Evolutionary conservation across 257 asterid genomes (phyloP).

Genomic region (Penstemon newberryi): DNA sequence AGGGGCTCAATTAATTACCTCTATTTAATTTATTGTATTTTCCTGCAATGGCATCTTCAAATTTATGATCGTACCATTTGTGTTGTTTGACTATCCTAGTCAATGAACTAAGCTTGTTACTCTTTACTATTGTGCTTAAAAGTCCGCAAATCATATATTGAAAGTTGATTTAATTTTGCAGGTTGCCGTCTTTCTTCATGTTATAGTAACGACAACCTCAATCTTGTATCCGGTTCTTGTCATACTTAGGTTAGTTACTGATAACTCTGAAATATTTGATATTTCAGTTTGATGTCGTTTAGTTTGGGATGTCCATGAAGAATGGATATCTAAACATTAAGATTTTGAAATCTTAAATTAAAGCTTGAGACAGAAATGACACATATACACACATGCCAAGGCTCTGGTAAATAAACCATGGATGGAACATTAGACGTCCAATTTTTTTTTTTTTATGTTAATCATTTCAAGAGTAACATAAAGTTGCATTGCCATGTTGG

Average conservation of each 20-base stretch:
- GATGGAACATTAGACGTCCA: neutral
- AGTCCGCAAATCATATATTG: constrained; percentile 5
- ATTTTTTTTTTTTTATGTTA: neutral
- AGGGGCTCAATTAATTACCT: neutral
- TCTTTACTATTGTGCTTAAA: constrained; percentile 17
- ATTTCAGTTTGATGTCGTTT: constrained; percentile 2
- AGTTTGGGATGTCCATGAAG: constrained; percentile 7
- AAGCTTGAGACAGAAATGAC: constrained; percentile 1
- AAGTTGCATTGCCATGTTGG: neutral
- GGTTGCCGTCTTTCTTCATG: constrained; percentile 74
- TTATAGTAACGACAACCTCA: constrained; percentile 58
- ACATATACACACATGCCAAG: neutral
- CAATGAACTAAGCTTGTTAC: constrained; percentile 14
- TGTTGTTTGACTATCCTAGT: constrained; percentile 3
- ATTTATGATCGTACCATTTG: constrained; percentile 18
- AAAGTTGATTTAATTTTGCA: constrained; percentile 38
- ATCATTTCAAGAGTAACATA: constrained; percentile 13
- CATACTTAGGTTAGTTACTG: constrained; percentile 73
- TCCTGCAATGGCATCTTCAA: constrained; percentile 10
- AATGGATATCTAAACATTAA: constrained; percentile 4
- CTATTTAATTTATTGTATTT: constrained; percentile 4
- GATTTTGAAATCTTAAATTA: neutral
- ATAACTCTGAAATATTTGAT: constrained; percentile 19
- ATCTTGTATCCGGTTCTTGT: constrained; percentile 83
- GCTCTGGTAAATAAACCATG: constrained; percentile 1